Percentiles rank a stretch among this genome's conserved stretches.
These are phyloP conservation scores for Saccharomycopsis selenospora DNA, from an alignment of 805 yeast genomes.

Conservation along the genomic window DNA sequence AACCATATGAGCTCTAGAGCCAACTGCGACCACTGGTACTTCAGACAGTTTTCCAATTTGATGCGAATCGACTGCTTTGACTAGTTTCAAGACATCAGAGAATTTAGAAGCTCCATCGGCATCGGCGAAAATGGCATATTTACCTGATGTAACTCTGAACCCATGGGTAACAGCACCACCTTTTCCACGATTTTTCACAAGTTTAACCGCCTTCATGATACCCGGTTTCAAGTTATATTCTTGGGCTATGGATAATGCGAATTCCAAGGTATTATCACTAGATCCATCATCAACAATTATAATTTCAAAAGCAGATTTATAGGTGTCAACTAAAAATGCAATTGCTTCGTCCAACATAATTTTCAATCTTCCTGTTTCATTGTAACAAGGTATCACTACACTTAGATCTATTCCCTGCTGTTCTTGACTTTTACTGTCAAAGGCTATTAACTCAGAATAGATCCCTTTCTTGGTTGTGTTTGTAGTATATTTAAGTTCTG, in stretches of 20 bases:
- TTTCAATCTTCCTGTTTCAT: slow-evolving; percentile 69
- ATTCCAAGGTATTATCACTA: slow-evolving; percentile 66
- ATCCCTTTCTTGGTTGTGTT: slow-evolving; percentile 4
- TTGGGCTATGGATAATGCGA: slow-evolving; percentile 54
- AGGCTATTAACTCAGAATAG: slow-evolving; percentile 11
- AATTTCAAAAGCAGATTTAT: slow-evolving; percentile 55
- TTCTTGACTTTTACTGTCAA: slow-evolving; percentile 8
- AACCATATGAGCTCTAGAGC: slow-evolving; percentile 96
- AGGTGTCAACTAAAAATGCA: slow-evolving; percentile 38
- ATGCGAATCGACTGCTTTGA: slow-evolving; percentile 28
- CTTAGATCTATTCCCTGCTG: slow-evolving; percentile 12
- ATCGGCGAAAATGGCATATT: slow-evolving; percentile 79
- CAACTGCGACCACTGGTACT: slow-evolving; percentile 64
- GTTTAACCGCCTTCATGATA: slow-evolving; percentile 59
- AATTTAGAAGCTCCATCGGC: slow-evolving; percentile 96
- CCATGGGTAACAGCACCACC: slow-evolving; percentile 98
- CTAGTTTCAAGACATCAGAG: slow-evolving; percentile 52
- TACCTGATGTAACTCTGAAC: slow-evolving; percentile 64
- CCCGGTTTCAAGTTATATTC: slow-evolving; percentile 44
- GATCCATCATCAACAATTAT: slow-evolving; percentile 91
- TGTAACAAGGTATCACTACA: slow-evolving; percentile 86
- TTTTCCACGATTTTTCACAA: slow-evolving; percentile 80
- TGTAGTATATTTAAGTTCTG: slow-evolving; percentile 16
- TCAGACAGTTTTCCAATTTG: slow-evolving; percentile 22
- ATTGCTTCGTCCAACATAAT: slow-evolving; percentile 68